Evolutionary conservation across 257 asterid species (phyloP), one percentile per base, ranked within the genome.

Genomic region (Solanum megistacrolobum): DNA sequence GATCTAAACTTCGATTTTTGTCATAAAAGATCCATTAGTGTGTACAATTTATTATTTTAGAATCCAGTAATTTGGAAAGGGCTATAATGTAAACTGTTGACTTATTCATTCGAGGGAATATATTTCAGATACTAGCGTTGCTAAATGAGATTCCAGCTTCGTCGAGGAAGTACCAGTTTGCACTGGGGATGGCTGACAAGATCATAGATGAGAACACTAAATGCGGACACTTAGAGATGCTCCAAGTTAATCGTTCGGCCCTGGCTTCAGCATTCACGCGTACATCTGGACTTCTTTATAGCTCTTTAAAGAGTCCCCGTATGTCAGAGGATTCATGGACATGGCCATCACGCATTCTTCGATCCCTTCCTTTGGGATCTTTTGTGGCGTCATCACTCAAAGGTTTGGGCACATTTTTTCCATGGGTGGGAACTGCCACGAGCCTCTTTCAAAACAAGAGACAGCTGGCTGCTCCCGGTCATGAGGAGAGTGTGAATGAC

Each of bases 161-260:
- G 3, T 90, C 90, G 31, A 90, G 92, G 89, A 90, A 90, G 84
- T 90, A 90, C 60, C 90, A 90, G 75, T 90, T 90, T 82, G 90
- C 92, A 11, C 72, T 90, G 41, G 83, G 90, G 39, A 90, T 90
- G 90, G 92, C 92, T 5, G 90, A 90, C 84, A 90, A 58, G 87
- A 88, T 90, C 6, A 89, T 90, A 32, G 90, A 88, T 23, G 89
- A 88, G 76, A 90, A 90, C 55, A 29, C 79, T 13, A 74, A 88
- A 55, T 76, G 27, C 66, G 92, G 92, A 84, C 90, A 90, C 89
- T 20, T 88, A 78, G 92, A 88, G n/a, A 85, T 90, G 16, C 36
- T 90, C 36, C 87, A 48, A 41, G 87, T 90, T 58, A 90, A 90
- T 83, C 88, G 90, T 7, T 23, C 65, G 29, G 90, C 92, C 32